These are phyloP conservation scores for Dalbergia cochinchinensis DNA, from an alignment of 306 rosid species.

Conservation along the genomic window DNA sequence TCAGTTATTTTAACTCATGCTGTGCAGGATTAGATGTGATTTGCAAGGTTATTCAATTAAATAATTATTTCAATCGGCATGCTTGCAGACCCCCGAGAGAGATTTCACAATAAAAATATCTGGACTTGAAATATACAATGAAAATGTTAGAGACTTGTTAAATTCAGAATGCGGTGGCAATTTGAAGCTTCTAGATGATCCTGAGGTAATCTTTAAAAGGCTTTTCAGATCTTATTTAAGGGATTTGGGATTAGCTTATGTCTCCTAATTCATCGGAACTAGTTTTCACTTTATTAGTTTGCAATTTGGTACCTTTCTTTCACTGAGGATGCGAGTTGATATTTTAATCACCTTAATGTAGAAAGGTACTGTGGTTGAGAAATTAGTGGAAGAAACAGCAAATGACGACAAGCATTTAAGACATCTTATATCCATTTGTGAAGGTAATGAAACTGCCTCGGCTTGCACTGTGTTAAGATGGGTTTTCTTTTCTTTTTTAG, in stretches of 20 bases:
- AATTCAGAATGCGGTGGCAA: constrained; percentile 92
- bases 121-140: constrained; percentile 98
- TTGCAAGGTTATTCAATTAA: background rate
- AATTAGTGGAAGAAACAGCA: constrained; percentile 95
- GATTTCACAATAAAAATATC: constrained; percentile 88
- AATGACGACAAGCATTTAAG: constrained; percentile 87
- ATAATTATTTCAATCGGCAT: constrained; percentile 40
- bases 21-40: background rate
- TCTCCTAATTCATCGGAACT: background rate
- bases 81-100: constrained; percentile 85
- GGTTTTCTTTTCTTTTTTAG: constrained; percentile 24
- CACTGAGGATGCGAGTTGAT: constrained; percentile 33
- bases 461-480: constrained; percentile 16
- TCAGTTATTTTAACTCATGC: constrained; percentile 7
- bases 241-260: background rate
- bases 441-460: constrained; percentile 62
- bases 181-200: constrained; percentile 94
- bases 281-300: background rate
- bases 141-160: constrained; percentile 90
- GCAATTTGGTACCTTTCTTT: constrained; percentile 3
- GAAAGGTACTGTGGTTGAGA: constrained; percentile 99
- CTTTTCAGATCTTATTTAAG: background rate
- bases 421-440: constrained; percentile 90
- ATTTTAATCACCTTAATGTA: constrained; percentile 47
- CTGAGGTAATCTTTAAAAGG: constrained; percentile 73